Evolutionary conservation across 1,284 basidiomycete species (phyloP), one percentile per base, ranked within the genome.

Genomic region (Caloboletus firmus): DNA sequence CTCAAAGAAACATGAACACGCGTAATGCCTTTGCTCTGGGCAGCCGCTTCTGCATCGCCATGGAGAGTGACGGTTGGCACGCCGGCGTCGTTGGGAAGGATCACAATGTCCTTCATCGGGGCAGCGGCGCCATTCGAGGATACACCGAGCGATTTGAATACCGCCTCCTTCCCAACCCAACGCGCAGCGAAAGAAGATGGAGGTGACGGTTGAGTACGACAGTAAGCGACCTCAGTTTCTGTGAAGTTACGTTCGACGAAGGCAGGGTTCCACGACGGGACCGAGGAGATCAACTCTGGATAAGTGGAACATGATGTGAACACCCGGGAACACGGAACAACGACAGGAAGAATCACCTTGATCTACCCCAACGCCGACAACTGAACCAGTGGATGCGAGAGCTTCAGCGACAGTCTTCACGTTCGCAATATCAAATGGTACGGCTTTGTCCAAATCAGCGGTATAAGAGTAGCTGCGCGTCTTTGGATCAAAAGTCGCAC

Each of bases 161-260:
- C 91, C 12, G 95, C 96, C 73, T 99, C 97, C 74, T 98, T 99
- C 46, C 94, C 95, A 45, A 87, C 92, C 95, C 97, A 99, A 60
- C 95, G 90, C 49, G 92, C 95, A 36, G 95, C 95, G 70, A 97
- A 95, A 10, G 95, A 98, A 4, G 96, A 90, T 1, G 82, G 74
- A 18, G 92, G 86, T 56, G 93, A 91, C 0, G 97, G 87, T 66
- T 98, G 94, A n/a, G 83, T 66, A 50, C 77, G 79, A 76, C 96
- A 98, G 79, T 98, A 98, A 15, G 80, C 75, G 62, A 89, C 83
- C 77, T 99, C 96, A 26, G 81, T 85, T 13, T 87, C 82, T 22
- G 96, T 98, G 74, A 98, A 99, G 80, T 99, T 99, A 61, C 93
- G 87, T 59, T 82, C 72, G 55, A 98, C 77, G 75, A 99, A 99